Conservation (phyloP, 257 asterid species). For the Solanum bukasovii region DNA sequence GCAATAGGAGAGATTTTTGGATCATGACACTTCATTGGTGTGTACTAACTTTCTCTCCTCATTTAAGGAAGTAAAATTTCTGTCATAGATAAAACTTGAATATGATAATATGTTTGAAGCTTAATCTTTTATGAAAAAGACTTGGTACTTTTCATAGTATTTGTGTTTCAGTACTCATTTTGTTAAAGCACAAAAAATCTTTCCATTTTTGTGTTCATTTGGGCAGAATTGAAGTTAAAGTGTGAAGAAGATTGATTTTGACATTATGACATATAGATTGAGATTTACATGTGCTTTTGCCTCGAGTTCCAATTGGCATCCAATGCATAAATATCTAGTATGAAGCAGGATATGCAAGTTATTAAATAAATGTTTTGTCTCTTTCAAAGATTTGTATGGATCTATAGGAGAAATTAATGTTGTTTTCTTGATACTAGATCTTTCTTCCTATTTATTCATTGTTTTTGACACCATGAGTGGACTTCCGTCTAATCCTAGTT, state of each 20-base stretch:
- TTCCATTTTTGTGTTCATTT: neutral
- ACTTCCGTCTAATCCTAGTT: neutral
- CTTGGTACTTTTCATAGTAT: neutral
- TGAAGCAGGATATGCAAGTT: neutral
- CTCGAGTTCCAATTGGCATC: neutral
- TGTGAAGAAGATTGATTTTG: neutral
- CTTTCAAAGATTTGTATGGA: neutral
- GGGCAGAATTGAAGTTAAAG: neutral
- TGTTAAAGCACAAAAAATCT: neutral
- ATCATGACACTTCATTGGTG: neutral
- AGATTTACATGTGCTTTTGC: neutral
- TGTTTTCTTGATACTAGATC: neutral
- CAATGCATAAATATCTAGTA: neutral
- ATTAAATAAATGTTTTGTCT: neutral
- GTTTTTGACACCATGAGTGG: neutral
- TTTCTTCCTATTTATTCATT: neutral
- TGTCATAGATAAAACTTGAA: neutral
- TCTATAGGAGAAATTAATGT: neutral
- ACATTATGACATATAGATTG: neutral
- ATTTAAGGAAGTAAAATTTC: neutral
- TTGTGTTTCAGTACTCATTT: neutral
- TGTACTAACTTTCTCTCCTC: neutral
- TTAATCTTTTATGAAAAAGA: neutral
- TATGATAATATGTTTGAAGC: neutral
- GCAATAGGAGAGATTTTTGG: neutral